A percentile compares a stretch with the other conserved stretches of the same genome.
Conservation (phyloP, 176 grass and related monocot species). For the Guadua angustifolia region DNA sequence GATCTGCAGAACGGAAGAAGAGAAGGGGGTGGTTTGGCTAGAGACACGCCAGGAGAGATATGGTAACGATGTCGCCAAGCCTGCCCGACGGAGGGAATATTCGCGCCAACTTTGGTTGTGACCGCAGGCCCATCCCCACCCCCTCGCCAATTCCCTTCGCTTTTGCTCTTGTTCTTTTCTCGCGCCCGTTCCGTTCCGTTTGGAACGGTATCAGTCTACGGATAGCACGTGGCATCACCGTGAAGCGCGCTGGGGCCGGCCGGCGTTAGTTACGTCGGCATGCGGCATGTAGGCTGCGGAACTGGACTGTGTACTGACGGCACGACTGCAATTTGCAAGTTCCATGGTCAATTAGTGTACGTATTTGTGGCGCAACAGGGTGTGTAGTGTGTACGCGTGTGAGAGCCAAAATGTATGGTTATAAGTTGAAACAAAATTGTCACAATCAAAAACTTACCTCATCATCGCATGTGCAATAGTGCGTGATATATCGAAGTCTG, state of each 20-base stretch:
- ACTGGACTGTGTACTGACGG: neutral
- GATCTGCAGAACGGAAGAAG: too few species aligned
- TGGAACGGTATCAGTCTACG: neutral
- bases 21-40: neutral
- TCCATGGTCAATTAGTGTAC: neutral
- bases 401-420: neutral
- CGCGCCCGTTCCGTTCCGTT: neutral
- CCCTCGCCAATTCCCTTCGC: neutral
- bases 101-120: slow-evolving; percentile 49
- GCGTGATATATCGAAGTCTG: neutral
- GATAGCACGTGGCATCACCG: neutral
- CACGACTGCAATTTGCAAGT: neutral
- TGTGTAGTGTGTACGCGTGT: neutral
- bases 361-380: neutral
- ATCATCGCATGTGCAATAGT: neutral
- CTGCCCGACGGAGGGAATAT: slow-evolving; percentile 36
- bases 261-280: neutral
- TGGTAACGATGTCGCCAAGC: slow-evolving; percentile 12
- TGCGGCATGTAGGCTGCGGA: neutral
- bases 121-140: slow-evolving; percentile 47
- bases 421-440: neutral
- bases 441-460: neutral
- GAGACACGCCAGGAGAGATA: slow-evolving; percentile 11
- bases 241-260: neutral
- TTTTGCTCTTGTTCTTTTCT: slow-evolving; percentile 23